These are phyloP conservation scores for Bruguiera parviflora DNA, from an alignment of 345 rosid species.

Conservation along the genomic window DNA sequence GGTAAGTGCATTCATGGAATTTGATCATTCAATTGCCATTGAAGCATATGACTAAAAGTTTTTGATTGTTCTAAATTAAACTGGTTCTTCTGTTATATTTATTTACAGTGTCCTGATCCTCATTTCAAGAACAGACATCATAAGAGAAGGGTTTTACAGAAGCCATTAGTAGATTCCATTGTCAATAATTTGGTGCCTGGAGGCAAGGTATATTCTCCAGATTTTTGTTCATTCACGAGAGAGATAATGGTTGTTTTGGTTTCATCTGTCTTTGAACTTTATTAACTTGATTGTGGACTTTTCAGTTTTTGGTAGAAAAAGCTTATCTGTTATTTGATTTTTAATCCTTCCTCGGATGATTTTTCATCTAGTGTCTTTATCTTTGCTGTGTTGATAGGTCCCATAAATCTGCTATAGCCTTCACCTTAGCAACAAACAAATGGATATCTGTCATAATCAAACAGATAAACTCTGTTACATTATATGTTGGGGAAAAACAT, in stretches of 20 bases:
- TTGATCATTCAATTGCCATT: background rate
- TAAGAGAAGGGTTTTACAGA: slow-evolving; percentile 86
- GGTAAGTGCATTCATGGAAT: slow-evolving; percentile 39
- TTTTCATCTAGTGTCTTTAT: too few species aligned
- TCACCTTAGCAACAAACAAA: too few species aligned
- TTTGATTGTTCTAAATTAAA: slow-evolving; percentile 4
- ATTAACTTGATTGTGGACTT: background rate
- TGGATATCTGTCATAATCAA: too few species aligned
- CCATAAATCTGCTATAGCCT: too few species aligned
- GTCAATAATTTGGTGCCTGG: slow-evolving; percentile 52
- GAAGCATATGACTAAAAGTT: background rate
- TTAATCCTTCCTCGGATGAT: too few species aligned
- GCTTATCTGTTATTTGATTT: too few species aligned
- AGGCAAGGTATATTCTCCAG: slow-evolving; percentile 58
- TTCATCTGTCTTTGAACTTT: background rate
- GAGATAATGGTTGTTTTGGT: background rate
- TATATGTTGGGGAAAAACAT: too few species aligned
- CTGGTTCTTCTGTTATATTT: background rate
- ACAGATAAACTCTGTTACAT: too few species aligned
- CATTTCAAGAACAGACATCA: slow-evolving; percentile 93
- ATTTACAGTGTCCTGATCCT: slow-evolving; percentile 88
- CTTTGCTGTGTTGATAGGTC: too few species aligned
- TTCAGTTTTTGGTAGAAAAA: too few species aligned
- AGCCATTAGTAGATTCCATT: slow-evolving; percentile 65
- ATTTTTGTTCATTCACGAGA: background rate